Evolutionary conservation across 208 protist genomes (phyloP), one percentile per base, ranked within the genome.

Genomic region (Zelonia costaricensis): DNA sequence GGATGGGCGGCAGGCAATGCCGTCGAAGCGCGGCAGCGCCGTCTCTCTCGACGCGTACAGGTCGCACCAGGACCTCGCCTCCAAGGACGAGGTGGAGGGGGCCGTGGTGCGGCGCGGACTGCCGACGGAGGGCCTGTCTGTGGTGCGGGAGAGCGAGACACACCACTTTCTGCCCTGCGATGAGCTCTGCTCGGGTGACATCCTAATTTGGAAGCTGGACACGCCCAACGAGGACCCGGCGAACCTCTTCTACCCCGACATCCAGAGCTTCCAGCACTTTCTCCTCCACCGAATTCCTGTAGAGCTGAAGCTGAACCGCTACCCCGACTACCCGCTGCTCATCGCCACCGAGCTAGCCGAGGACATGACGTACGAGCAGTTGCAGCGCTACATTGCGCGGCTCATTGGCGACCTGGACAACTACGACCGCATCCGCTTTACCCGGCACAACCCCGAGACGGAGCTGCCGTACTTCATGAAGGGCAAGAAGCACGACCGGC

Each of bases 391-490:
- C 57, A 82, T 89, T 15, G 90, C 84, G 35, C 65, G 65, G 6
- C 73, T 92, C 31, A 84, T 95, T 54, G 84, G 84, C 22, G 75
- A 83, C 30, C 45, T 69, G 13, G 51, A 66, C n/a, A 76, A 89
- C 61, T 92, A 86, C 70, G 89, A 95, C 69, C 75, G 77, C 52
- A 76, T 95, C 58, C 84, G 90, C 45, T 95, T 95, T 70, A 91
- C 87, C 13, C 78, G 88, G 35, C 78, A 95, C 64, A 95, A 88
- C 67, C 90, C 84, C 5, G 82, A 92, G 42, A 95, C 90, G 10
- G 74, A 87, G 55, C 51, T 85, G 27, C 86, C 90, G 4, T 93
- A 93, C 81, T 92, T 92, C 46, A 93, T 93, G 90, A 93, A 93
- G 53, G 83, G 78, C 2, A 93, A 78, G 53, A 85, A 82, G 57